Conservation (phyloP, 139 green algal genomes). For the Tetradesmus lagerheimii region DNA sequence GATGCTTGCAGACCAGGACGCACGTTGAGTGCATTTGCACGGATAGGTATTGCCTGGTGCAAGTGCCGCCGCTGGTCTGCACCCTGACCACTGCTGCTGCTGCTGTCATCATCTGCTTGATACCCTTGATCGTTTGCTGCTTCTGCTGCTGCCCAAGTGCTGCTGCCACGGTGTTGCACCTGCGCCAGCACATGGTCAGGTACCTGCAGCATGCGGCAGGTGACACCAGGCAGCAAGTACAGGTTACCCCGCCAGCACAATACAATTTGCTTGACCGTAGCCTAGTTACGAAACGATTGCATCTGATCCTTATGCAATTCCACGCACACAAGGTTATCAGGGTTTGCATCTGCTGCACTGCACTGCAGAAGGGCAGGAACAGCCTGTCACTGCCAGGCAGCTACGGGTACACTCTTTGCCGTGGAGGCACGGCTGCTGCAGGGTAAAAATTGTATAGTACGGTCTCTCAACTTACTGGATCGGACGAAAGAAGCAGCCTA, state of each 20-base stretch:
- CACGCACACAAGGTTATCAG: not conserved
- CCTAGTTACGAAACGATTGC: too few relatives aligned
- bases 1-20: not conserved
- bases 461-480: not conserved
- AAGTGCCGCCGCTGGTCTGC: not conserved
- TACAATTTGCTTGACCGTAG: too few relatives aligned
- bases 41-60: not conserved
- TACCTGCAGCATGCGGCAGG: not conserved
- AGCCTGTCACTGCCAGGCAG: not conserved
- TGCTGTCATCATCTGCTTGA: not conserved
- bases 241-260: too few relatives aligned
- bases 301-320: too few relatives aligned
- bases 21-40: not conserved
- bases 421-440: not conserved
- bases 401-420: not conserved
- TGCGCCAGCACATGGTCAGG: not conserved
- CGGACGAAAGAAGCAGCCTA: not conserved
- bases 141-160: not conserved
- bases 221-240: too few relatives aligned
- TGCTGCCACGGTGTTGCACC: not conserved
- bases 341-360: not conserved
- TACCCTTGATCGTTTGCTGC: not conserved
- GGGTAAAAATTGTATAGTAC: not conserved
- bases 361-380: not conserved
- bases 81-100: not conserved